These are phyloP conservation scores for Mycena amicta DNA, from an alignment of 768 basidiomycete species.

Conservation along the genomic window DNA sequence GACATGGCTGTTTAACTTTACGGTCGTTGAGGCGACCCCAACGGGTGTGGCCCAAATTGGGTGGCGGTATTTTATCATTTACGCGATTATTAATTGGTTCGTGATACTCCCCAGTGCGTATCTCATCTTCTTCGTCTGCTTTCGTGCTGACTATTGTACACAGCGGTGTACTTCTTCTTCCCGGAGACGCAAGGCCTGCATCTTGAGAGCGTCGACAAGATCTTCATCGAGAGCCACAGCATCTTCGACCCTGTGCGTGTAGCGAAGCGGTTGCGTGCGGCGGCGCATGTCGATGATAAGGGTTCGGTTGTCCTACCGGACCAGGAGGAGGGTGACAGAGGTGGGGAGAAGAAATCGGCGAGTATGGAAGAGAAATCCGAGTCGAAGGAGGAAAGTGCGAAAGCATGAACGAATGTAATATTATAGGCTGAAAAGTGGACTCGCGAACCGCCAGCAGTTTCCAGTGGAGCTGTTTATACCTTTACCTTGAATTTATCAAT, in stretches of 20 bases:
- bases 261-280: conserved; percentile 12
- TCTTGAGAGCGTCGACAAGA: conserved; percentile 22
- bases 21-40: conserved; percentile 21
- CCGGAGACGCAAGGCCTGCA: conserved; percentile 23
- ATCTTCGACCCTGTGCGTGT: conserved; percentile 20
- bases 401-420: too few relatives aligned
- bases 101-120: conserved; percentile 20
- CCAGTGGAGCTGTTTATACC: too few relatives aligned
- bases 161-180: conserved; percentile 23
- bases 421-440: too few relatives aligned
- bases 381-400: too few relatives aligned
- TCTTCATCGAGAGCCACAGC: conserved; percentile 21
- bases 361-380: not conserved
- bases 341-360: not conserved
- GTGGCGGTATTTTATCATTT: conserved; percentile 21
- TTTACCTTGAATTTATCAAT: too few relatives aligned
- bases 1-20: conserved; percentile 23
- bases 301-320: not conserved
- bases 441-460: too few relatives aligned
- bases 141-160: not conserved
- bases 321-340: not conserved
- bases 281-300: not conserved
- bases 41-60: conserved; percentile 19
- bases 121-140: not conserved
- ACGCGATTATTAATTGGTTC: conserved; percentile 21